Base-by-base conservation (phyloP, 768 basidiomycete genomes). In the Sarcodon aspratus region DNA sequence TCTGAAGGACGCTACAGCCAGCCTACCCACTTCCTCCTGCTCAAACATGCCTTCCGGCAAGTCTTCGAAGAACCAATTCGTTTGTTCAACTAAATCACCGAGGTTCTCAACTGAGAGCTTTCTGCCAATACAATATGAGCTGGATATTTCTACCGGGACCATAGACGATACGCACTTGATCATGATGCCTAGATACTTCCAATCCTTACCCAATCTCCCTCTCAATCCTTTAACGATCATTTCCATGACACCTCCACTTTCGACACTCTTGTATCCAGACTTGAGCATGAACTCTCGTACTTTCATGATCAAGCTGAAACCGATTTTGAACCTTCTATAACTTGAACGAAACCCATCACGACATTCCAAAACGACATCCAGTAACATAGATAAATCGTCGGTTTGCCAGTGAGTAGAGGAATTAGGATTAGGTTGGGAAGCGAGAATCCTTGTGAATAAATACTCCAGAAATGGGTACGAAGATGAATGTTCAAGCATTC, bases 221-320 rank as follows among this genome's bases (percentile, higher is more conserved):
- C 66, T 66, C 38, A 82, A 52, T 18, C 69, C 61, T 7, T 64
- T 57, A n/a, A 68, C 61, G 65, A 81, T 74, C 33, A 75, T 54
- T 18, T 72, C 69, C 45, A 60, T 63, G 48, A 36, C 32, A 56
- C 67, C 27, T 21, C 15, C 47, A 45, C 45, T 35, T 12, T 64
- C 62, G 1, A 69, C 48, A 21, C 61, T 64, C 54, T 66, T 74
- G 54, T 73, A 68, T 7, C 74, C 77, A 18, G 70, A 59, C 3
- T 59, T 54, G 13, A 61, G 52, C 59, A 82, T 66, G 36, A 75
- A 72, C 4, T 54, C 51, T 44, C 75, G 73, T 0, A 80, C 58
- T 1, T 64, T 54, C 9, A 65, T 58, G 46, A 81, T 56, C 13
- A 82, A 46, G 13, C 65, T 61, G 52, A 80, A 77, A 7, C 71